Conservation (phyloP, 1,284 basidiomycete genomes). For the Ustilago bromivora region DNA sequence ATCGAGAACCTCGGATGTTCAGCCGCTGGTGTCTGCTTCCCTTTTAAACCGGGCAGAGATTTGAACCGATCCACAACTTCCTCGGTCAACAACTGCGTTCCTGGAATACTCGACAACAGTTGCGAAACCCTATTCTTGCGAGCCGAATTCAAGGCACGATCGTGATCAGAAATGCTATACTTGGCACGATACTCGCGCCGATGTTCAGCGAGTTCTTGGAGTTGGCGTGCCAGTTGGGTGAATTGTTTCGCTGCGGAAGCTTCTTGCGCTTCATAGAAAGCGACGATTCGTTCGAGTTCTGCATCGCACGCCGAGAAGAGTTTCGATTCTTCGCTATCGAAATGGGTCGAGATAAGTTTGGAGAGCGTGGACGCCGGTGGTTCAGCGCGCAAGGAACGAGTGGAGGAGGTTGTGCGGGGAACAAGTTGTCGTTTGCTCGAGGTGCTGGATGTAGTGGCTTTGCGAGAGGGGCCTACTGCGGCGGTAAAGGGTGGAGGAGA, state of each 20-base stretch:
- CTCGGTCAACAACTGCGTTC: conserved; percentile 8
- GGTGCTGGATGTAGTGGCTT: conserved; percentile 16
- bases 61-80: conserved; percentile 31
- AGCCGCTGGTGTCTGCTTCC: not conserved
- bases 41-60: conserved; percentile 8
- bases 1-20: conserved; percentile 12
- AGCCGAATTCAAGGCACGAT: conserved; percentile 10
- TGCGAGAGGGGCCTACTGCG: not conserved
- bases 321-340: conserved; percentile 81
- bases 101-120: conserved; percentile 35
- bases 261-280: conserved; percentile 82
- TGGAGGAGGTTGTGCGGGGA: conserved; percentile 12
- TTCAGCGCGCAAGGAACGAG: conserved; percentile 2
- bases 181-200: conserved; percentile 59
- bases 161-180: conserved; percentile 34
- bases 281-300: conserved; percentile 57
- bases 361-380: conserved; percentile 27
- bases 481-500: not conserved
- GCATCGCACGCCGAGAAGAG: conserved; percentile 60
- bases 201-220: conserved; percentile 71
- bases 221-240: conserved; percentile 77
- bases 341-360: conserved; percentile 71
- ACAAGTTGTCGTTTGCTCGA: conserved; percentile 23
- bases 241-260: conserved; percentile 76
- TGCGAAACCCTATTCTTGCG: conserved; percentile 25